Conservation (phyloP, 352 stramenopile species). For the Pelagophyceae sp. region DNA sequence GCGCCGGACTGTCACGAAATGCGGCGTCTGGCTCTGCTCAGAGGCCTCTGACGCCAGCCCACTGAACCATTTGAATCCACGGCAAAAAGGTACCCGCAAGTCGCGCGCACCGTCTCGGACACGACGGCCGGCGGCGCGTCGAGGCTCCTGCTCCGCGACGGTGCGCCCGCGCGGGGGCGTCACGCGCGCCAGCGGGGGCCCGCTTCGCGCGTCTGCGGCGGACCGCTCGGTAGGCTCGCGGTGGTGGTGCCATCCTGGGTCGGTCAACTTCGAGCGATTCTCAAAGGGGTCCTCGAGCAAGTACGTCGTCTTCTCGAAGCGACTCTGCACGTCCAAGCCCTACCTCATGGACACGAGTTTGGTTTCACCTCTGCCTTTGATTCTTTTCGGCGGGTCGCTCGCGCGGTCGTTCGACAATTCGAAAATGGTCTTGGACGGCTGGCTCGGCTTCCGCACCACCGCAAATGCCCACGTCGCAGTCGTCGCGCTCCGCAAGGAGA, state of each 20-base stretch:
- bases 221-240: too few species aligned
- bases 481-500: not conserved
- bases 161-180: too few species aligned
- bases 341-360: constrained; percentile 92
- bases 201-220: too few species aligned
- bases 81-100: constrained; percentile 71
- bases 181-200: too few species aligned
- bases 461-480: not conserved
- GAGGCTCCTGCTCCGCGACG: not conserved
- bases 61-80: too few species aligned
- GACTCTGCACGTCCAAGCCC: constrained; percentile 87
- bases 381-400: constrained; percentile 83
- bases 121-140: not conserved
- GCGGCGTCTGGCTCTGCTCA: too few species aligned
- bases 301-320: constrained; percentile 28
- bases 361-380: constrained; percentile 82
- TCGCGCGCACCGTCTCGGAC: constrained; percentile 23
- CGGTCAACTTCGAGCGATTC: not conserved
- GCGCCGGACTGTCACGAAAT: not conserved
- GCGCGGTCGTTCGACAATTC: not conserved
- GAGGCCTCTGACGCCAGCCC: too few species aligned
- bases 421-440: constrained; percentile 1
- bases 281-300: too few species aligned
- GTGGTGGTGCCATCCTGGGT: constrained; percentile 3
- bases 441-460: constrained; percentile 12